Evolutionary conservation across 148 eudicot genomes (phyloP).

Genomic region (Oxyria digyna): DNA sequence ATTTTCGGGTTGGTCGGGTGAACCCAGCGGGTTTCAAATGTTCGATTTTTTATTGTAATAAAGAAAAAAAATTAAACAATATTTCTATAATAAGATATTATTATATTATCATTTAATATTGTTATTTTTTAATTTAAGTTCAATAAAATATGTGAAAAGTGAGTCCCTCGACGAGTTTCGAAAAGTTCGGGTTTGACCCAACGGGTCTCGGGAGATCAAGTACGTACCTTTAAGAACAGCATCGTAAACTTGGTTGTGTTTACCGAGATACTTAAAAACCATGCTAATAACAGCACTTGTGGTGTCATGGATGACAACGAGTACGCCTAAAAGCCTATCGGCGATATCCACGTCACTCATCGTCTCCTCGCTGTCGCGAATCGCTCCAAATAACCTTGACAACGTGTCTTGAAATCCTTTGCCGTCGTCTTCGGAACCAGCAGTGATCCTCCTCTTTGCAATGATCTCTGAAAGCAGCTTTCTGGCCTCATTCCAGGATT

Average conservation of each 20-base stretch:
- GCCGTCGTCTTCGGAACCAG: not conserved
- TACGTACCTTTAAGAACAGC: constrained; percentile 17
- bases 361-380: constrained; percentile 15
- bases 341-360: constrained; percentile 25
- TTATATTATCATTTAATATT: too few species aligned
- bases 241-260: constrained; percentile 21
- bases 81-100: too few species aligned
- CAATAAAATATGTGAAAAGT: not conserved
- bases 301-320: constrained; percentile 36
- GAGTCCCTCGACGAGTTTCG: not conserved
- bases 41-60: too few species aligned
- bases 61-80: too few species aligned
- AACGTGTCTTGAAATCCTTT: constrained; percentile 16
- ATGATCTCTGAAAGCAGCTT: constrained; percentile 17
- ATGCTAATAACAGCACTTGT: constrained; percentile 24
- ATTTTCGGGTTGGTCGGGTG: too few species aligned
- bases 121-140: too few species aligned
- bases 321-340: constrained; percentile 23
- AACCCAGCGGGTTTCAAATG: too few species aligned
- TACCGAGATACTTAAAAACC: constrained; percentile 27
- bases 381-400: constrained; percentile 16
- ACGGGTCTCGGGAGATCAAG: too few species aligned
- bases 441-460: constrained; percentile 14
- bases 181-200: too few species aligned
- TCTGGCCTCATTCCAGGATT: constrained; percentile 21